Evolutionary conservation across 78 protist species (phyloP).

Genomic region (Chrysochromulina parva): DNA sequence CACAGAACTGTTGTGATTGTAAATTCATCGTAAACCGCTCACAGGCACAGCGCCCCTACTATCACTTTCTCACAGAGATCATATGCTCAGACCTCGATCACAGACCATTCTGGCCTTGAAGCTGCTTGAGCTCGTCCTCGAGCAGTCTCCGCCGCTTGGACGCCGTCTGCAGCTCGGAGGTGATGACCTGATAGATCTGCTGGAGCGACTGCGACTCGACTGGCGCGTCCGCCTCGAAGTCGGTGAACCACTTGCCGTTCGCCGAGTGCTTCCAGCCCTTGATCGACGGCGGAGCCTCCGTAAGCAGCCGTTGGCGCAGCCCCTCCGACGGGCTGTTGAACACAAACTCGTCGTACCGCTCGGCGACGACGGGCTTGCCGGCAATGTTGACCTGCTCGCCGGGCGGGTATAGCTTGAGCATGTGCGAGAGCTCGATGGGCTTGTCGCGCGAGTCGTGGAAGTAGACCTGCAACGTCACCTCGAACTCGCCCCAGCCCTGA

Average conservation of each 20-base stretch:
- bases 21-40: no score
- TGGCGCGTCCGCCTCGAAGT: not conserved
- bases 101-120: no score
- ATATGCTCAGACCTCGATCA: no score
- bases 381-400: not conserved
- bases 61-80: no score
- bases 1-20: no score
- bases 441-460: not conserved
- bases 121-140: not conserved
- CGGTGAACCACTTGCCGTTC: not conserved
- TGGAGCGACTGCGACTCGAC: not conserved
- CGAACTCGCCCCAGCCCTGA: constrained; percentile 34
- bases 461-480: not conserved
- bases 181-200: not conserved
- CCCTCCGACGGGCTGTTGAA: not conserved
- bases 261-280: no score
- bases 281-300: no score
- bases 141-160: not conserved
- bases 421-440: not conserved
- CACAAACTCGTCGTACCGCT: constrained; percentile 7
- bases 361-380: not conserved
- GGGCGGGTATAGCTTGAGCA: not conserved
- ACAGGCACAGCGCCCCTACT: no score
- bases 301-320: not conserved
- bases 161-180: not conserved